A percentile compares a stretch with the other conserved stretches of the same genome.
phyloP scores from a whole-genome alignment of 1,284 basidiomycete species.

The Sanghuangporus weigelae region DNA sequence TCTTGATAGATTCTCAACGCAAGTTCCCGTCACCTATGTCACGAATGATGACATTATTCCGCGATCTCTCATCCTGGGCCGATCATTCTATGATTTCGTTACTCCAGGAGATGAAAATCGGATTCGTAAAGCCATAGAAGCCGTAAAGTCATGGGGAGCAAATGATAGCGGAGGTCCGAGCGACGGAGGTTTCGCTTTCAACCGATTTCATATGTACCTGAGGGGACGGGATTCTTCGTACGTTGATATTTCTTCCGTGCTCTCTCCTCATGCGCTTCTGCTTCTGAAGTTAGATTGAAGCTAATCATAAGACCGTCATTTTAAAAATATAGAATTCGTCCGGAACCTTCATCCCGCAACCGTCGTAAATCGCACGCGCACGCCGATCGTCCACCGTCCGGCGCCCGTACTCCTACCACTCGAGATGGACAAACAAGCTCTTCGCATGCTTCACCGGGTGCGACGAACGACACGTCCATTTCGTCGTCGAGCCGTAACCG shows the following conservation, averaged over 20 bases:
- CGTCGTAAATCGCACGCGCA: conserved; percentile 5
- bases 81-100: conserved; percentile 74
- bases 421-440: background rate
- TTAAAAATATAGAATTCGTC: conserved; percentile 22
- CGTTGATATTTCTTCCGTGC: conserved; percentile 15
- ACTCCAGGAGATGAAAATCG: conserved; percentile 50
- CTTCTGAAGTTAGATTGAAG: conserved; percentile 7
- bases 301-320: background rate
- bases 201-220: conserved; percentile 51
- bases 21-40: conserved; percentile 60
- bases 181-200: conserved; percentile 76
- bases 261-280: background rate
- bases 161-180: conserved; percentile 74
- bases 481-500: conserved; percentile 13
- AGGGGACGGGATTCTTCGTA: conserved; percentile 58
- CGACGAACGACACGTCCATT: conserved; percentile 1
- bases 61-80: conserved; percentile 49
- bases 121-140: conserved; percentile 65
- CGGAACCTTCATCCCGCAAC: conserved; percentile 6
- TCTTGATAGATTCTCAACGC: conserved; percentile 63
- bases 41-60: conserved; percentile 64
- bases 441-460: background rate
- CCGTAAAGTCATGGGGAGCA: conserved; percentile 73
- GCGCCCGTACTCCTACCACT: background rate
- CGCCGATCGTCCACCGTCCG: background rate